A percentile compares a stretch with the other conserved stretches of the same genome.
These are phyloP conservation scores for Saturnispora sekii DNA, from an alignment of 805 yeast genomes.

Conservation along the genomic window DNA sequence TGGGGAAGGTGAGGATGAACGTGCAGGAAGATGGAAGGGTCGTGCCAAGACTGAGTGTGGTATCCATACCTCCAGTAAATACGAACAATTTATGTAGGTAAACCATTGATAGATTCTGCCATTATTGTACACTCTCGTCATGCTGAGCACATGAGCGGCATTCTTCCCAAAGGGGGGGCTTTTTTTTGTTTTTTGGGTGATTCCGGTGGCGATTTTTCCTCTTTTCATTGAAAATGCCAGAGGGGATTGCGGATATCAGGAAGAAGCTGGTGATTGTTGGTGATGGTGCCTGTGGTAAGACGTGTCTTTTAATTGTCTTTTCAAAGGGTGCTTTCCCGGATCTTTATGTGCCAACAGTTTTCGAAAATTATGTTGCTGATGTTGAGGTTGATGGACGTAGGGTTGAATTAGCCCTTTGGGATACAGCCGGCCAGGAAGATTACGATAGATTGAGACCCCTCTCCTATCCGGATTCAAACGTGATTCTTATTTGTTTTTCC, in stretches of 20 bases:
- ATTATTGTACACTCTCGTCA: not conserved
- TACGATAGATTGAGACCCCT: conserved; percentile 88
- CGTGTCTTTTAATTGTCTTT: conserved; percentile 79
- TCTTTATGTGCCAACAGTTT: conserved; percentile 92
- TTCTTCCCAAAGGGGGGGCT: not conserved
- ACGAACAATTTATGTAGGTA: conserved; percentile 43
- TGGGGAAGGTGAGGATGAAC: conserved; percentile 84
- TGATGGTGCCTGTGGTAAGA: conserved; percentile 97
- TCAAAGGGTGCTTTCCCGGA: conserved; percentile 89
- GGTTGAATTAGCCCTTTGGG: conserved; percentile 93
- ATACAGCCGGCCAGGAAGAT: conserved; percentile 98
- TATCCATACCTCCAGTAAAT: conserved; percentile 73
- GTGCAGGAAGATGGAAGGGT: conserved; percentile 97
- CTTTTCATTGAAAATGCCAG: conserved; percentile 25
- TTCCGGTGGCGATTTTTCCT: too few species aligned
- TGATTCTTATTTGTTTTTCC: conserved; percentile 83
- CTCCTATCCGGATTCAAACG: conserved; percentile 88
- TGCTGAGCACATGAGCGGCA: not conserved
- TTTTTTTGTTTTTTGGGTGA: not conserved
- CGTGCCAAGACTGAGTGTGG: conserved; percentile 91
- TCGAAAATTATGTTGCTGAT: conserved; percentile 95
- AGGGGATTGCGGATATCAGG: conserved; percentile 48
- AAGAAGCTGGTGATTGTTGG: conserved; percentile 90
- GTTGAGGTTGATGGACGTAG: conserved; percentile 86
- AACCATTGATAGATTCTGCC: not conserved